Percentiles rank a stretch among this genome's conserved stretches.
Conservation (phyloP, 1,139 yeast genomes). For the Candida labiduridarum region DNA sequence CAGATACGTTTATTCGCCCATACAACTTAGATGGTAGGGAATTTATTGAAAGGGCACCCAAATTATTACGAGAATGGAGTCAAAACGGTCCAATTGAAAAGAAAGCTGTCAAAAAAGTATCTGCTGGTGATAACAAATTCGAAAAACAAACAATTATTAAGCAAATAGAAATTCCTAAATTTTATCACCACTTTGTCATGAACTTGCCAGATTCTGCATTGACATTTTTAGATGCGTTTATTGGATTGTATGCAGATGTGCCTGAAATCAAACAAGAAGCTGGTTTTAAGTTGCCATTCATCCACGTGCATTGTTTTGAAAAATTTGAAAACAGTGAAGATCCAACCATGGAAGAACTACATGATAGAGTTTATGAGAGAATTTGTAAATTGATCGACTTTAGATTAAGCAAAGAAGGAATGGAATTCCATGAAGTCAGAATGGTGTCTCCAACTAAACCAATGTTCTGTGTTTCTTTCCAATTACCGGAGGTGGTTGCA, state of each 20-base stretch:
- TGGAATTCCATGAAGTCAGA: conserved; percentile 80
- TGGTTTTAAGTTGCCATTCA: conserved; percentile 65
- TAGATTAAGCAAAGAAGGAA: conserved; percentile 47
- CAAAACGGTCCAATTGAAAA: conserved; percentile 27
- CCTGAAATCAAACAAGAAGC: conserved; percentile 37
- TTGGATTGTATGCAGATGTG: conserved; percentile 61
- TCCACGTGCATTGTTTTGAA: conserved; percentile 92
- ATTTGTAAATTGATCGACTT: conserved; percentile 56
- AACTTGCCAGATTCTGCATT: conserved; percentile 93
- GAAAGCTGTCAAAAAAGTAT: conserved; percentile 35
- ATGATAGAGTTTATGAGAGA: conserved; percentile 60
- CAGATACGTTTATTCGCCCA: conserved; percentile 58
- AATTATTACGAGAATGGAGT: conserved; percentile 47
- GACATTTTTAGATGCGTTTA: conserved; percentile 75
- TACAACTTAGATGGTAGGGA: conserved; percentile 81
- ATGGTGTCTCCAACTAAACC: conserved; percentile 96
- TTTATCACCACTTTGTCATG: conserved; percentile 82
- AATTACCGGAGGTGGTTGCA: conserved; percentile 79
- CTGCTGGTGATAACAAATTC: conserved; percentile 24
- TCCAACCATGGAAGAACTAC: conserved; percentile 62
- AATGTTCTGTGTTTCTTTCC: conserved; percentile 87
- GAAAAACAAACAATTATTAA: conserved; percentile 32
- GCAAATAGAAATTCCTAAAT: conserved; percentile 54
- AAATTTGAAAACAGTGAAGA: conserved; percentile 69
- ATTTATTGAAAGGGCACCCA: conserved; percentile 66